Base-by-base conservation (phyloP, 176 grass and related monocot species). In the Guadua angustifolia region DNA sequence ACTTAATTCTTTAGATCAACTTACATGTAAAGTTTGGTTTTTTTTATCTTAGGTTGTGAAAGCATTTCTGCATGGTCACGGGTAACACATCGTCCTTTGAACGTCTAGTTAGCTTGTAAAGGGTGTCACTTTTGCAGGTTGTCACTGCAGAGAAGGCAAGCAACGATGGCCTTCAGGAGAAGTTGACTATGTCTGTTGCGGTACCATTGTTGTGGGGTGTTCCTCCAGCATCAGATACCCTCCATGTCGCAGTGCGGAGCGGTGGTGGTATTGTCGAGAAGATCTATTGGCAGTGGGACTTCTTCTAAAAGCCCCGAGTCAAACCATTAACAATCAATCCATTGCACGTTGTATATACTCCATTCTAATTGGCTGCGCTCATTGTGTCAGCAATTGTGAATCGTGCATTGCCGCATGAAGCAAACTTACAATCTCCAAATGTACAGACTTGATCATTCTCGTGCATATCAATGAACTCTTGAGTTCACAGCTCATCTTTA, bases 281-380 rank as follows among this genome's bases (percentile, higher is more conserved):
- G 93, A 92, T 98, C 26, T 98, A 95, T 68, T 98, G 96, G 96
- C 96, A 98, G 69, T 98, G 93, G 96, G 91, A 95, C 85, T 87
- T 98, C 12, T 84, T 98, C 80, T 95, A 91, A 85, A 83, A 66
- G 65, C 71, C 43, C 61, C 39, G 45, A 66, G 25, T n/a, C 40
- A 13, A 78, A 68, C 36, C 66, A 46, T 66, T 89, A 78, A 92
- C 86, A 69, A 70, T 79, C 5, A 80, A 85, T 78, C 77, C 53
- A 77, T 65, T 77, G 24, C 3, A 55, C 24, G 32, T 6, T 94
- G 92, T 94, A 89, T 69, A 92, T 92, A 89, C 35, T 60, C 66
- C 52, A 17, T 40, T 86, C 53, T 87, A 56, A 86, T 79, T 85
- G n/a, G 26, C 47, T 62, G 73, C 88, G 74, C 84, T 16, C 69